Conservation (phyloP, 1,284 basidiomycete genomes). For the Cerioporus squamosus region DNA sequence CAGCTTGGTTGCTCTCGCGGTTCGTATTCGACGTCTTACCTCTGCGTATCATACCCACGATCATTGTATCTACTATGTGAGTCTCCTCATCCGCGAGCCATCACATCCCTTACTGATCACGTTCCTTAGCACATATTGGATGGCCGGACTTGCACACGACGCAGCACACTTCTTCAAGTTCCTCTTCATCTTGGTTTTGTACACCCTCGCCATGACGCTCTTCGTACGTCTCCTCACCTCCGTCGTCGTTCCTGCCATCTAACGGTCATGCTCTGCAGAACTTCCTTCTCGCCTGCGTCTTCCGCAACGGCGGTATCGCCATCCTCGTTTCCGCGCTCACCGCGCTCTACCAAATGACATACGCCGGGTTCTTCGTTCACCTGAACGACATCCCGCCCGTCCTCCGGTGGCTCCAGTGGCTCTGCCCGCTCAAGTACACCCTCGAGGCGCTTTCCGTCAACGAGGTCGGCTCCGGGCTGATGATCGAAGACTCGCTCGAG, state of each 20-base stretch:
- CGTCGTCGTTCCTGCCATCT: background rate
- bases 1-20: slow-evolving; percentile 85
- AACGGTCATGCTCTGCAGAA: slow-evolving; percentile 74
- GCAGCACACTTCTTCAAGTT: slow-evolving; percentile 43
- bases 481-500: slow-evolving; percentile 78
- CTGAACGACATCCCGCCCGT: slow-evolving; percentile 80
- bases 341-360: slow-evolving; percentile 84
- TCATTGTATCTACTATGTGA: slow-evolving; percentile 81
- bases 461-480: slow-evolving; percentile 83
- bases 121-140: slow-evolving; percentile 77
- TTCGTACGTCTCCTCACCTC: slow-evolving; percentile 56
- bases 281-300: slow-evolving; percentile 81
- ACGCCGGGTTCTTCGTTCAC: slow-evolving; percentile 87
- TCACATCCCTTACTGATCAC: background rate
- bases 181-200: slow-evolving; percentile 47
- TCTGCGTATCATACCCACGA: slow-evolving; percentile 82
- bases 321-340: slow-evolving; percentile 81
- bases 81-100: slow-evolving; percentile 18
- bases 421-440: slow-evolving; percentile 72
- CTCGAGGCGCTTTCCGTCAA: slow-evolving; percentile 88
- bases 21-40: slow-evolving; percentile 87
- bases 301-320: slow-evolving; percentile 86
- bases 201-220: slow-evolving; percentile 81
- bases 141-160: slow-evolving; percentile 80
- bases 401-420: slow-evolving; percentile 87